Conservation (phyloP, 225 moss, liverwort and hornwort genomes). For the Lunularia cruciata region DNA sequence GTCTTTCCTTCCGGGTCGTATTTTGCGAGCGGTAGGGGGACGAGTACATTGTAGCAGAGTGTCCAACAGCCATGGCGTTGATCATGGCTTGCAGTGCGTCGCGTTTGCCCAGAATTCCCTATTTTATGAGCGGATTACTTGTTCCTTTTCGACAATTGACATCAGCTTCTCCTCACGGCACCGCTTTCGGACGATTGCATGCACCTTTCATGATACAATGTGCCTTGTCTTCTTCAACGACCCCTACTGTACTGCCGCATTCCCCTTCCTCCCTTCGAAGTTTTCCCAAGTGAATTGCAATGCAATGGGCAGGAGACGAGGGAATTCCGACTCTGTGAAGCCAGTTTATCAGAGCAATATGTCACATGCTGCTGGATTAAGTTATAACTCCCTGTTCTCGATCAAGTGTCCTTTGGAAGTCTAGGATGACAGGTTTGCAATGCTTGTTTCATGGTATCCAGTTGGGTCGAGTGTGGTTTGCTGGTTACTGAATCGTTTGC, state of each 20-base stretch:
- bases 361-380: too few relatives aligned
- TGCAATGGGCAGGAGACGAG: too few relatives aligned
- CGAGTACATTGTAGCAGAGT: too few relatives aligned
- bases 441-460: background rate
- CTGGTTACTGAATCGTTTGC: background rate
- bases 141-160: slow-evolving; percentile 2
- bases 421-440: background rate
- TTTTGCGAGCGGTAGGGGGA: too few relatives aligned
- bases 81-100: background rate
- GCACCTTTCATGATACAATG: background rate
- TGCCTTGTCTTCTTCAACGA: background rate
- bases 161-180: background rate
- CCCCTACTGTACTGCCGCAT: background rate
- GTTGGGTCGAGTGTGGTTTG: background rate
- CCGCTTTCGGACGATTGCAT: background rate
- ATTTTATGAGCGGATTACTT: background rate
- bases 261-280: too few relatives aligned
- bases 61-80: too few relatives aligned
- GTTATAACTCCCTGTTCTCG: too few relatives aligned
- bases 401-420: background rate
- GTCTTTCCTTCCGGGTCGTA: too few relatives aligned
- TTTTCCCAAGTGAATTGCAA: too few relatives aligned
- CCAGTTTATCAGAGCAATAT: too few relatives aligned
- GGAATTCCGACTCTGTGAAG: too few relatives aligned
- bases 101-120: background rate